phyloP scores from a whole-genome alignment of 148 eudicot species.

The Cornus controversa region DNA sequence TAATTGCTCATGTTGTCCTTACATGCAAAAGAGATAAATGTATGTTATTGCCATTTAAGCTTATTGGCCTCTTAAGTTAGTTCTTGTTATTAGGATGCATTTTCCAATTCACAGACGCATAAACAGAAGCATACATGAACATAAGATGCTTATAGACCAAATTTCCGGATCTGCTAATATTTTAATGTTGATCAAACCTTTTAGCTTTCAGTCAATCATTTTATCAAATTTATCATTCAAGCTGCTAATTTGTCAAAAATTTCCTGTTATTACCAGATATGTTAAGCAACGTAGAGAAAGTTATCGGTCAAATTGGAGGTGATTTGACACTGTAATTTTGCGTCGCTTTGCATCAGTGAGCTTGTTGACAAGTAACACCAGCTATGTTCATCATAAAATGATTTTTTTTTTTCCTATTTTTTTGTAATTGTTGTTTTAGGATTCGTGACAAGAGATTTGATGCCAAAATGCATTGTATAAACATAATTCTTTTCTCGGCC shows the following conservation, averaged over 20 bases:
- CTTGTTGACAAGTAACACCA: not conserved
- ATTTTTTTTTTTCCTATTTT: too few species aligned
- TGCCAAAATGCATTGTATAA: not conserved
- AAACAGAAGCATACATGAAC: too few species aligned
- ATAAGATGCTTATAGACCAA: not conserved
- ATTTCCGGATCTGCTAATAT: not conserved
- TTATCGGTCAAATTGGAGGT: conserved; percentile 57
- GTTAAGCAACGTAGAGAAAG: conserved; percentile 61
- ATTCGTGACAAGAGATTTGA: not conserved
- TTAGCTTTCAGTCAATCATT: not conserved
- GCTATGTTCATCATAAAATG: too few species aligned
- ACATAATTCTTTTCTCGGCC: not conserved
- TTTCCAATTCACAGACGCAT: not conserved
- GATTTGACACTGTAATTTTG: conserved; percentile 20
- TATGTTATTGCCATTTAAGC: not conserved
- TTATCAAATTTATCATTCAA: not conserved
- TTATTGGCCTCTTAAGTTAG: not conserved
- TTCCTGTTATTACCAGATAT: conserved; percentile 46
- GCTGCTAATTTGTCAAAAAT: conserved; percentile 9
- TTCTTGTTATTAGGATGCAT: not conserved
- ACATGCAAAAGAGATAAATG: not conserved
- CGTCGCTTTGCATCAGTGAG: not conserved
- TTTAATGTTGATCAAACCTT: not conserved
- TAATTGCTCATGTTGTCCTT: not conserved
- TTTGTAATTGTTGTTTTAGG: not conserved